phyloP scores from a whole-genome alignment of 768 basidiomycete genomes.

The Agaricus subrufescens region DNA sequence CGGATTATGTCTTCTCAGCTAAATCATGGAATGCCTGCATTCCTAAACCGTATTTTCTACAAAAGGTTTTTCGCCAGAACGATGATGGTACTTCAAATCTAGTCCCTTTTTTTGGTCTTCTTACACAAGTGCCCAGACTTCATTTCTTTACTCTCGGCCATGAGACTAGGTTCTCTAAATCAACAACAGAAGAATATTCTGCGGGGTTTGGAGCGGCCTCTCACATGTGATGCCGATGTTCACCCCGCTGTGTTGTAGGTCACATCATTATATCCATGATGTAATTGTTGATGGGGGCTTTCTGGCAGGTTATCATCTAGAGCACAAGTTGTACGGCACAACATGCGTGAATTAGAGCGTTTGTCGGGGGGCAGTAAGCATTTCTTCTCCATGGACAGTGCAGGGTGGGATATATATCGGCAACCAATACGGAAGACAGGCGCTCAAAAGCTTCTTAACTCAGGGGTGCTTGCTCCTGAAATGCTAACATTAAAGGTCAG shows the following conservation, averaged over 20 bases:
- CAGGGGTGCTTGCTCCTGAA: constrained; percentile 40
- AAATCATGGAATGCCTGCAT: constrained; percentile 56
- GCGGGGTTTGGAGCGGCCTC: constrained; percentile 47
- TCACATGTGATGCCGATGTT: constrained; percentile 58
- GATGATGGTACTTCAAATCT: constrained; percentile 38
- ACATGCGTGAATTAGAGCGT: constrained; percentile 49
- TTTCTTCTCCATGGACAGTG: constrained; percentile 41
- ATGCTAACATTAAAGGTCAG: constrained; percentile 44
- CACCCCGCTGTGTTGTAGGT: constrained; percentile 77
- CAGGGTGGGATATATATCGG: constrained; percentile 35
- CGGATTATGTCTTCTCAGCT: constrained; percentile 61
- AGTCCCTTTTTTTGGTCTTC: not conserved
- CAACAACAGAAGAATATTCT: constrained; percentile 51
- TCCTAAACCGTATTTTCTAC: constrained; percentile 37
- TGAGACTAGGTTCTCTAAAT: constrained; percentile 69
- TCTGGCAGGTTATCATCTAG: constrained; percentile 73
- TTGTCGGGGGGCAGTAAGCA: constrained; percentile 32
- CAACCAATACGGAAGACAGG: constrained; percentile 23
- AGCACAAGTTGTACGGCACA: constrained; percentile 73
- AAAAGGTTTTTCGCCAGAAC: constrained; percentile 69
- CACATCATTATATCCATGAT: not conserved
- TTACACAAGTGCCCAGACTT: constrained; percentile 47
- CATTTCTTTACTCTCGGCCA: constrained; percentile 82
- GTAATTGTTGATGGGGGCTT: not conserved
- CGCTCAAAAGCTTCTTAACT: constrained; percentile 35